A percentile compares a stretch with the other conserved stretches of the same genome.
Evolutionary conservation across 129 eudicot species (phyloP).

Genomic region (Flaveria ramosissima): DNA sequence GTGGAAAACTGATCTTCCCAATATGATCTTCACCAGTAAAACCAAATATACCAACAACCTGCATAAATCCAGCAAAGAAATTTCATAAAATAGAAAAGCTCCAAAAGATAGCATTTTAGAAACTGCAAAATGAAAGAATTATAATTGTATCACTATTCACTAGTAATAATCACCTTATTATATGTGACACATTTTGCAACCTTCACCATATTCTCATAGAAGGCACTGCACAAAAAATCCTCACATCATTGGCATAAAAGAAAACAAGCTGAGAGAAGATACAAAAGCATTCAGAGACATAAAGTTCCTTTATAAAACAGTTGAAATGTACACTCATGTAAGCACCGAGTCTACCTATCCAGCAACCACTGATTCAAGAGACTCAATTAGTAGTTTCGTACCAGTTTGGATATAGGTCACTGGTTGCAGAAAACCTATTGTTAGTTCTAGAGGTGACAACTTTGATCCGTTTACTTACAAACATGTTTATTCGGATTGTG

Average conservation of each 20-base stretch:
- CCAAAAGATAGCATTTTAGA: background rate
- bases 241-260: conserved; percentile 10
- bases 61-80: conserved; percentile 18
- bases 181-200: conserved; percentile 85
- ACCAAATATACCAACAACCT: conserved; percentile 94
- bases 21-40: conserved; percentile 94
- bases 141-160: background rate
- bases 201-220: conserved; percentile 90
- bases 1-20: conserved; percentile 85
- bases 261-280: background rate
- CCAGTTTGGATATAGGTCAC: background rate
- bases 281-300: background rate
- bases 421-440: background rate
- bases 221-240: conserved; percentile 53
- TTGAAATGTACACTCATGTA: background rate
- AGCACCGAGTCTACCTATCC: background rate
- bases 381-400: background rate
- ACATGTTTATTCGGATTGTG: background rate
- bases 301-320: background rate
- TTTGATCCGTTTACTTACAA: background rate
- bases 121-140: background rate
- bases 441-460: background rate
- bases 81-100: background rate
- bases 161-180: conserved; percentile 57
- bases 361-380: background rate